These are phyloP conservation scores for Stachybotrys chlorohalonatus DNA, from an alignment of 2,329 filamentous ascomycete species.

Conservation along the genomic window DNA sequence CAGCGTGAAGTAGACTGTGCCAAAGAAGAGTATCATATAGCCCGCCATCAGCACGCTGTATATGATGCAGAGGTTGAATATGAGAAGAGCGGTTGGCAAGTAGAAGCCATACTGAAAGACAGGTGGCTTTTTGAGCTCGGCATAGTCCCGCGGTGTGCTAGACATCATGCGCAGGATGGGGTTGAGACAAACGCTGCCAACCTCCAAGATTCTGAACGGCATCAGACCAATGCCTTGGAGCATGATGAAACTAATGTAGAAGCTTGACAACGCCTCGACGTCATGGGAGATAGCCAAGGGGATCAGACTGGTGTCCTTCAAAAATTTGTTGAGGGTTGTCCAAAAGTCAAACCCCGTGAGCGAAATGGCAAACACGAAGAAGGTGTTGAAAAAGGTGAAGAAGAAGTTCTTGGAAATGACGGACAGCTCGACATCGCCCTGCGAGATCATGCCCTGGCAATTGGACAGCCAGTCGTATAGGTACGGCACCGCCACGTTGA, in stretches of 20 bases:
- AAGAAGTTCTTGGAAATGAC: slow-evolving; percentile 98
- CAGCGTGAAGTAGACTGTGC: slow-evolving; percentile 72
- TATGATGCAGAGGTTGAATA: slow-evolving; percentile 91
- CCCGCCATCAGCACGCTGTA: slow-evolving; percentile 81
- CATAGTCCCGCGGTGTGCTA: slow-evolving; percentile 82
- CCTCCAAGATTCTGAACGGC: slow-evolving; percentile 83
- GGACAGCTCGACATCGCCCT: slow-evolving; percentile 88
- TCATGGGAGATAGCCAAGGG: slow-evolving; percentile 67
- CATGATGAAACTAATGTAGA: slow-evolving; percentile 92
- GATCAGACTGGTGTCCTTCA: slow-evolving; percentile 72
- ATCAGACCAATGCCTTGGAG: slow-evolving; percentile 90
- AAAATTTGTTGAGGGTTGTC: slow-evolving; percentile 59
- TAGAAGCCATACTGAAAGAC: slow-evolving; percentile 95
- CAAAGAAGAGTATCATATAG: slow-evolving; percentile 73
- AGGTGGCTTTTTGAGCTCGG: slow-evolving; percentile 71
- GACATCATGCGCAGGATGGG: slow-evolving; percentile 70
- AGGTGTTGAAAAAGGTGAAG: slow-evolving; percentile 99
- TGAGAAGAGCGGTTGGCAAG: slow-evolving; percentile 80
- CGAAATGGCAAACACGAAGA: slow-evolving; percentile 86
- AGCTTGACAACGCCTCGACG: slow-evolving; percentile 64
- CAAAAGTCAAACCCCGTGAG: slow-evolving; percentile 73
- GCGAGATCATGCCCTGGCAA: slow-evolving; percentile 88
- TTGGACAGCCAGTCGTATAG: slow-evolving; percentile 91
- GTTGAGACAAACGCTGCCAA: slow-evolving; percentile 77
- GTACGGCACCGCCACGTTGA: slow-evolving; percentile 86